phyloP scores from a whole-genome alignment of 768 basidiomycete species.

The Lenzites betulinus region DNA sequence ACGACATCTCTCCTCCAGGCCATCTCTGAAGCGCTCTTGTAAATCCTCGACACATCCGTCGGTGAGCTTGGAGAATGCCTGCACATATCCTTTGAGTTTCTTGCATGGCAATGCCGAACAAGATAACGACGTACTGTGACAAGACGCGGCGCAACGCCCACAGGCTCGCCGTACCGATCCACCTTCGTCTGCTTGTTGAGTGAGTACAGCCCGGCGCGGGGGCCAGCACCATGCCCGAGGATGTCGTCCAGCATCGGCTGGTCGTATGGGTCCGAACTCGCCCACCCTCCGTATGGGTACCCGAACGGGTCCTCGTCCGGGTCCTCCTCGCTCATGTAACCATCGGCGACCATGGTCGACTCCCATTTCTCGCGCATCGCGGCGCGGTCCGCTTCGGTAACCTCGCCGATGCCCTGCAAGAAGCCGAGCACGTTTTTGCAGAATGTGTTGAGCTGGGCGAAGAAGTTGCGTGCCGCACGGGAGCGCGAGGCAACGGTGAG shows the following conservation, averaged over 20 bases:
- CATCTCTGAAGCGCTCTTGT: constrained; percentile 51
- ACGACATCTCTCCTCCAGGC: constrained; percentile 59
- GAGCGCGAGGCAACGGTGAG: constrained; percentile 57
- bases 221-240: constrained; percentile 20
- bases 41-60: constrained; percentile 49
- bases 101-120: background rate
- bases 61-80: constrained; percentile 52
- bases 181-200: constrained; percentile 42
- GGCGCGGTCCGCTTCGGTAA: constrained; percentile 53
- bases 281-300: constrained; percentile 14
- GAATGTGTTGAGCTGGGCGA: constrained; percentile 51
- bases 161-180: constrained; percentile 42
- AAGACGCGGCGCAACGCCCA: constrained; percentile 51
- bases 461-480: constrained; percentile 44
- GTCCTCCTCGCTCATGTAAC: constrained; percentile 24
- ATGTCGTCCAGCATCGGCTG: constrained; percentile 33
- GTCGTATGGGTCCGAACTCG: constrained; percentile 31
- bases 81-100: background rate
- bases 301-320: constrained; percentile 28
- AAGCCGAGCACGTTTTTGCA: constrained; percentile 49
- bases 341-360: constrained; percentile 35
- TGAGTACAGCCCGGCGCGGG: constrained; percentile 35
- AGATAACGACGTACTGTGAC: constrained; percentile 33
- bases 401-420: constrained; percentile 52
- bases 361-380: constrained; percentile 55